A percentile compares a stretch with the other conserved stretches of the same genome.
phyloP scores from a whole-genome alignment of 163 green algal species.

The Chlamydomonas reinhardtii region DNA sequence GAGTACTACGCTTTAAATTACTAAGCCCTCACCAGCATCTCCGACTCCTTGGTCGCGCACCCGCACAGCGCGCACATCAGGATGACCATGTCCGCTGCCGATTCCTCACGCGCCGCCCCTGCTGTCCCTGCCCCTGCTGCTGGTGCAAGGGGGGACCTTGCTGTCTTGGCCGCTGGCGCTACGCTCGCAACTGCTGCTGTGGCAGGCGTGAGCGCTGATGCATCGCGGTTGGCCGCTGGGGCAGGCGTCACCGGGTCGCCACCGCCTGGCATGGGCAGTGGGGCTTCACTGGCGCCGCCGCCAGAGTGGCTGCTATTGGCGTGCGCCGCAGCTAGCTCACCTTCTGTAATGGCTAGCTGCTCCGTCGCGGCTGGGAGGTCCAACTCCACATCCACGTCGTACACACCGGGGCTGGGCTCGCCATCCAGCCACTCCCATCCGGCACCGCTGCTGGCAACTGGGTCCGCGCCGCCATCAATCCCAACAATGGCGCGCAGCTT shows the following conservation, averaged over 20 bases:
- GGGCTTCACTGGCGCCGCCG: too few species aligned
- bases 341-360: not conserved
- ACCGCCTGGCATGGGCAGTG: too few species aligned
- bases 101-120: not conserved
- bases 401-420: too few species aligned
- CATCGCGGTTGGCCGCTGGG: not conserved
- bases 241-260: too few species aligned
- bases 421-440: too few species aligned
- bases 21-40: constrained; percentile 30
- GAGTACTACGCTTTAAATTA: too few species aligned
- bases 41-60: constrained; percentile 4
- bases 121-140: not conserved
- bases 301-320: not conserved
- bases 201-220: too few species aligned
- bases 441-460: too few species aligned
- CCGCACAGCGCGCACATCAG: constrained; percentile 25
- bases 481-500: too few species aligned
- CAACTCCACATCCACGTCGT: not conserved
- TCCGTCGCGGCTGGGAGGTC: not conserved
- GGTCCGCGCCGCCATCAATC: not conserved
- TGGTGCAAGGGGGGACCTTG: not conserved
- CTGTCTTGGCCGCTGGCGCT: too few species aligned
- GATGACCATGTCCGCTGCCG: not conserved
- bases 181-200: not conserved
- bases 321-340: too few species aligned